Conservation (phyloP, 495 filamentous ascomycete species). For the Neurospora sp. region DNA sequence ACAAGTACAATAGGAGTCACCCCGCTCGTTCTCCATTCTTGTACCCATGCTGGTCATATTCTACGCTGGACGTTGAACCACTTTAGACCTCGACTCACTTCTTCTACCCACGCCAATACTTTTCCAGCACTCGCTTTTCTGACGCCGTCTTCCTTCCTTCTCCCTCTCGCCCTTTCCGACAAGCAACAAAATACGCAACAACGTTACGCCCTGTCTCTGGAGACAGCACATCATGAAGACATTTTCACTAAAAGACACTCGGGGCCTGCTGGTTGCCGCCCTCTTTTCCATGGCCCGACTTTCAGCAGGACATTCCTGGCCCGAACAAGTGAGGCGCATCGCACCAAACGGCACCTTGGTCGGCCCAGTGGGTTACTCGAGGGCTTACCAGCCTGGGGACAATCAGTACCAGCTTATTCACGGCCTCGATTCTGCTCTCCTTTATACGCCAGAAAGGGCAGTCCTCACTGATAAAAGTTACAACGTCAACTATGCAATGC, state of each 20-base stretch:
- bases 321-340: slow-evolving; percentile 62
- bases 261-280: slow-evolving; percentile 13
- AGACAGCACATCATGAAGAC: background rate
- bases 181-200: background rate
- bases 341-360: slow-evolving; percentile 63
- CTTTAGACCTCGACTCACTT: background rate
- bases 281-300: slow-evolving; percentile 28
- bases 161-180: background rate
- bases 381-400: slow-evolving; percentile 47
- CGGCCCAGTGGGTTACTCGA: slow-evolving; percentile 56
- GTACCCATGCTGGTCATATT: background rate
- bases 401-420: slow-evolving; percentile 26
- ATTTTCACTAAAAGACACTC: background rate
- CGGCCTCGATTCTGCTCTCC: background rate
- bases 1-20: background rate
- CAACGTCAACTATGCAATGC: slow-evolving; percentile 45
- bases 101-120: background rate
- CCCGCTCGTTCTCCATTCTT: background rate
- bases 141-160: background rate
- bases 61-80: background rate
- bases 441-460: background rate
- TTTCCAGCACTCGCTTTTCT: background rate
- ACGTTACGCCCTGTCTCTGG: background rate
- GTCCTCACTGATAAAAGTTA: slow-evolving; percentile 38
- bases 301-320: slow-evolving; percentile 61